phyloP scores from a whole-genome alignment of 805 yeast species.

The Yueomyces sp. region DNA sequence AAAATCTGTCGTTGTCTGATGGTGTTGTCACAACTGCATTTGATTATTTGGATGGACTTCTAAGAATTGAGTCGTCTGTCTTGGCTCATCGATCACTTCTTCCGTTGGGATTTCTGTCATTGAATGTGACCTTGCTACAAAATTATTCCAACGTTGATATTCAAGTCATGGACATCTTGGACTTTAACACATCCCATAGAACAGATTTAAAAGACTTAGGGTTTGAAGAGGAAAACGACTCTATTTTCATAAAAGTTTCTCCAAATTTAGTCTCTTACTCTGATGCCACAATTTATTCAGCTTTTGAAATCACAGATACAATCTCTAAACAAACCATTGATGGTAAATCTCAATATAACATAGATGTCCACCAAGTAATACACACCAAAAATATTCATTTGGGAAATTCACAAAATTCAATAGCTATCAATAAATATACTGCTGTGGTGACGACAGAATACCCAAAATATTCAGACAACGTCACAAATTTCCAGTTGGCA shows the following conservation, averaged over 20 bases:
- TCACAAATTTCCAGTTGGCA: conserved; percentile 26
- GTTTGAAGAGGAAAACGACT: conserved; percentile 17
- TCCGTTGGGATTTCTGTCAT: conserved; percentile 44
- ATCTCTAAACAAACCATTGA: background rate
- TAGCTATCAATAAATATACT: conserved; percentile 37
- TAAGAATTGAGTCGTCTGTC: conserved; percentile 35
- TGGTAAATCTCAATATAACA: background rate
- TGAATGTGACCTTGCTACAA: conserved; percentile 23
- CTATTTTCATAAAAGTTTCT: conserved; percentile 50
- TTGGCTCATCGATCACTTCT: conserved; percentile 48
- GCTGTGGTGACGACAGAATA: conserved; percentile 57
- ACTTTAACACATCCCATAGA: conserved; percentile 47
- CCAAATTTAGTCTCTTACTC: conserved; percentile 49
- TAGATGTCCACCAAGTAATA: background rate
- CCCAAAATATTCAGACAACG: conserved; percentile 7
- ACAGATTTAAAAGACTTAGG: conserved; percentile 34
- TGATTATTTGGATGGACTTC: conserved; percentile 40
- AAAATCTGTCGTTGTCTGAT: conserved; percentile 44
- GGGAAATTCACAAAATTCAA: conserved; percentile 10
- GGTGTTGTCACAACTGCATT: conserved; percentile 60
- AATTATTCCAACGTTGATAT: conserved; percentile 18
- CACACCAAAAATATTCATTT: conserved; percentile 2
- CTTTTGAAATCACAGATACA: conserved; percentile 7
- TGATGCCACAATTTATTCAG: conserved; percentile 45
- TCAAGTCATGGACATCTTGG: conserved; percentile 35